phyloP scores from a whole-genome alignment of 1,139 yeast species.

The Sugiyamaella xylanicola region DNA sequence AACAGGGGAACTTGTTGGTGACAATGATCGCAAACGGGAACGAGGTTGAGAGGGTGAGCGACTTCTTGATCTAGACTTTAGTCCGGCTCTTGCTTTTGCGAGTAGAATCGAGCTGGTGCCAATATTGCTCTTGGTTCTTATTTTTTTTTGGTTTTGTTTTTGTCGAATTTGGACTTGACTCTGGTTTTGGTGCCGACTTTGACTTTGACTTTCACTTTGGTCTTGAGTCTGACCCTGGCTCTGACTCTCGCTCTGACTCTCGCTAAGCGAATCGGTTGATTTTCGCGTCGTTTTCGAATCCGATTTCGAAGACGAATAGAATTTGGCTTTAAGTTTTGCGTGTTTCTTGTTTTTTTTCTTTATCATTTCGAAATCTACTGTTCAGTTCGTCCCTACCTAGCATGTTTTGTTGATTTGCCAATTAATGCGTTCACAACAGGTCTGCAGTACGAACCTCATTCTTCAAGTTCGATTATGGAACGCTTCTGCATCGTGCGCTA shows the following conservation, averaged over 20 bases:
- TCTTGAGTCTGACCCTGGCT: neutral
- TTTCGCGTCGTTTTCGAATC: neutral
- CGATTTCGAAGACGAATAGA: neutral
- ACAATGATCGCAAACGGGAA: neutral
- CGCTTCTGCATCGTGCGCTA: too few species aligned
- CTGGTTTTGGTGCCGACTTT: neutral
- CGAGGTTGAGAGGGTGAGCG: neutral
- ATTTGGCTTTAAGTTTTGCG: neutral
- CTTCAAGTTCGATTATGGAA: too few species aligned
- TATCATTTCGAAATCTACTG: neutral
- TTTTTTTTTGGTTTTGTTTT: too few species aligned
- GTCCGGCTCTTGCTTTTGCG: neutral
- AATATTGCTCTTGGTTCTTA: too few species aligned
- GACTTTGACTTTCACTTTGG: neutral
- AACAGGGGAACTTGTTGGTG: slow-evolving; percentile 8
- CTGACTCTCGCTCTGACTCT: neutral
- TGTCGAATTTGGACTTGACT: too few species aligned
- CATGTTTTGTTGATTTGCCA: too few species aligned
- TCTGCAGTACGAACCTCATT: too few species aligned
- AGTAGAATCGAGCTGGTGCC: too few species aligned
- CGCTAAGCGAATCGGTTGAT: too few species aligned
- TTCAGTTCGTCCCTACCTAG: neutral
- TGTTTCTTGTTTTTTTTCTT: neutral
- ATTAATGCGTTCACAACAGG: too few species aligned
- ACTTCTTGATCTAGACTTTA: neutral